Evolutionary conservation across 2,329 filamentous ascomycete genomes (phyloP), one percentile per base, ranked within the genome.

Genomic region (Claviceps maximensis): DNA sequence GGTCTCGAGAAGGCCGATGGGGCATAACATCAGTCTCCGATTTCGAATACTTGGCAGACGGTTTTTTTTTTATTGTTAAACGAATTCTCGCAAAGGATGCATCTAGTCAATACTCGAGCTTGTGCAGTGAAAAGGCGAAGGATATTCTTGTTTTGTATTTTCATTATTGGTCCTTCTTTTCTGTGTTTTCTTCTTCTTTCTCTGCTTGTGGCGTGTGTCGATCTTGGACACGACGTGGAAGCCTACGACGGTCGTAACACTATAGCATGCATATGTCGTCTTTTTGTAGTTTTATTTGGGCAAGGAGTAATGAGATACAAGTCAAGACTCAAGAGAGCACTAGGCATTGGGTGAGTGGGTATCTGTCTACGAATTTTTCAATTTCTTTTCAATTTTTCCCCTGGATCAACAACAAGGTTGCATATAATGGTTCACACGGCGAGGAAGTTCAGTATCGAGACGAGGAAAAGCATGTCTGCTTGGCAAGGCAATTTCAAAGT

Each of bases 1-100:
- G 69, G 67, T 7, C 62, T 74, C 2, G 63, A 67, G 38, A 59
- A 61, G 41, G 50, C 58, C 3, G 57, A 63, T 19, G 58, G 57
- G 19, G 41, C 54, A 17, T 64, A 50, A 58, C 27, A 21, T 10
- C 3, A 15, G 23, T 29, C 6, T 42, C 15, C 19, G 21, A 46
- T 17, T 27, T 8, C 2, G 4, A 25, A 5, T 19, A 17, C 29
- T 25, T 19, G 19, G 46, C 31, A 25, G 19, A 36, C 13, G 15
- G 5, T 27, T 44, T 27, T 10, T 27, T 44, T 27, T n/a, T 9
- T n/a, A 4, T 36, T 10, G 12, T 13, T 4, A 36, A 36, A 13
- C 10, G 15, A 36, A 13, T 3, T 15, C 33, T 13, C 33, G 12
- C 33, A 36, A 36, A 15, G 2, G 4, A 13, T 13, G 12, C 15